Evolutionary conservation across 371 early-diverging fungal genomes (phyloP), one percentile per base, ranked within the genome.

Genomic region (Dichotomocladium elegans): DNA sequence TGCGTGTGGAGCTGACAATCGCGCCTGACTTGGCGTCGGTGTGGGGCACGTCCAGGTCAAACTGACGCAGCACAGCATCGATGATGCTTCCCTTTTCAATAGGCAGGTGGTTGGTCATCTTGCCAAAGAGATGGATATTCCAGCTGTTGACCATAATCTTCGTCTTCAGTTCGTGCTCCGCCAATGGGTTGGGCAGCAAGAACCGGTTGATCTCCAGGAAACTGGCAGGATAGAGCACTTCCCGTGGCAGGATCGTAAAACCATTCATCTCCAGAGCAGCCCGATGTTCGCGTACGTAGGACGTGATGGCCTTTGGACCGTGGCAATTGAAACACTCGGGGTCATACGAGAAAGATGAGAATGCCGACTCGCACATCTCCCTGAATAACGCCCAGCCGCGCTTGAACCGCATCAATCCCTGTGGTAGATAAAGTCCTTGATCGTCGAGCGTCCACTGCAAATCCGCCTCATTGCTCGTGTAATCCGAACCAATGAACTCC

Each of bases 401-500:
- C 17, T 74, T 80, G 66, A 85, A 83, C 2, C 86, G 69, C 82
- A 85, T 83, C 24, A 85, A 57, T 3, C 86, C 83, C 25, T 78
- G 80, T 4, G 82, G 79, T 25, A 85, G 58, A 45, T 85, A 85
- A 8, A 77, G 74, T n/a, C 79, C 79, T n/a, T 68, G 55, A 10
- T 75, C 72, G 41, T 85, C 82, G 29, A 85, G 34, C 0, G 86
- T 82, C 86, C 86, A 85, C 40, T 61, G 68, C 12, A 56, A 68
- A 47, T 85, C 86, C 3, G 68, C 57, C 10, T 60, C 50, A 2
- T 73, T 57, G 9, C 71, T 73, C 0, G 83, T 76, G 24, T 73
- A 64, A 53, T 85, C 86, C 0, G 83, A 72, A 3, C 86, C 86
- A 54, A 85, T 81, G 41, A 83, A 85, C 55, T 85, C 82, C 1